Conservation (phyloP, 225 moss, liverwort and hornwort genomes). For the Sphagnum tenellum region DNA sequence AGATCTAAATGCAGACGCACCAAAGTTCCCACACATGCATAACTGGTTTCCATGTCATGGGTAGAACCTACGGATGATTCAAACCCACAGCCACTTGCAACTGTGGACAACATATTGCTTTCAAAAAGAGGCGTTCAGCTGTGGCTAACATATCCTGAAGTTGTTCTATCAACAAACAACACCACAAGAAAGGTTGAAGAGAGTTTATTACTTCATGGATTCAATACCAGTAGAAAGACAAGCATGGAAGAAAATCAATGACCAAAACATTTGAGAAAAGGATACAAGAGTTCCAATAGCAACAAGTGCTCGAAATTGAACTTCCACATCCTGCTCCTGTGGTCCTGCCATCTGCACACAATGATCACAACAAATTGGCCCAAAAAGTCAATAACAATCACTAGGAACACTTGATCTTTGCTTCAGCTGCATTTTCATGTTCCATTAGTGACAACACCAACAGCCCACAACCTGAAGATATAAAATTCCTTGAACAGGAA, state of each 20-base stretch:
- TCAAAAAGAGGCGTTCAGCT: background rate
- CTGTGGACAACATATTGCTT: background rate
- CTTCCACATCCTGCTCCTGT: slow-evolving; percentile 74
- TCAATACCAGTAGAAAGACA: slow-evolving; percentile 5
- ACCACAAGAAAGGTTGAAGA: background rate
- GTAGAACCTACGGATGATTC: too few species aligned
- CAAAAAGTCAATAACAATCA: background rate
- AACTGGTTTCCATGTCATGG: too few species aligned
- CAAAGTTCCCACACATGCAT: too few species aligned
- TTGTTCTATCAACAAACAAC: background rate
- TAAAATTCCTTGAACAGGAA: background rate
- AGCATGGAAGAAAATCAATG: background rate
- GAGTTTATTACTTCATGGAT: too few species aligned
- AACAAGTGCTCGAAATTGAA: slow-evolving; percentile 87
- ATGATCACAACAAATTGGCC: background rate
- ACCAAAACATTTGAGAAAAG: slow-evolving; percentile 4
- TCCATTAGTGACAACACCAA: background rate
- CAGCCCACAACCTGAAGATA: background rate
- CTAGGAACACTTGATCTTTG: background rate
- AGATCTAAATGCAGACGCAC: too few species aligned
- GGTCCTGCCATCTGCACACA: slow-evolving; percentile 72
- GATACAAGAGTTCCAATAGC: slow-evolving; percentile 87
- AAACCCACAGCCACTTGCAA: background rate
- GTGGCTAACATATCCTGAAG: too few species aligned
- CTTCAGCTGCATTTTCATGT: background rate